These are phyloP conservation scores for Tylopilus sp. DNA, from an alignment of 1,284 basidiomycete species.

Conservation along the genomic window DNA sequence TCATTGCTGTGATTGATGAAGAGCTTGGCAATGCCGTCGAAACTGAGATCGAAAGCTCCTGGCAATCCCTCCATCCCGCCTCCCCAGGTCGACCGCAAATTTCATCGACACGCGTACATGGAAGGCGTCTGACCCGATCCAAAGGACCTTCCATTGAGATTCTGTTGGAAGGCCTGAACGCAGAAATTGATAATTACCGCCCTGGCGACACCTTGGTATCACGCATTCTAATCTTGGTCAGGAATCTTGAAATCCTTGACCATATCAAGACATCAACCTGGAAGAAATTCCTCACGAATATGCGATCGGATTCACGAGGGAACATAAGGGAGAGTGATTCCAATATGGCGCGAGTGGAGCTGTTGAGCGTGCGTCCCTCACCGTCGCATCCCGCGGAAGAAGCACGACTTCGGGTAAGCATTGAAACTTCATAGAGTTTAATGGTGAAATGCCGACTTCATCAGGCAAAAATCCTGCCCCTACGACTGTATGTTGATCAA, in stretches of 20 bases:
- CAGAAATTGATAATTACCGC: slow-evolving; percentile 64
- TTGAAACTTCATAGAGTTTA: background rate
- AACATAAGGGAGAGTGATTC: slow-evolving; percentile 85
- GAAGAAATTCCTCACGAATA: slow-evolving; percentile 90
- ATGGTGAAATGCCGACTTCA: background rate
- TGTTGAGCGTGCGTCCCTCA: slow-evolving; percentile 69
- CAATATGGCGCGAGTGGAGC: slow-evolving; percentile 87
- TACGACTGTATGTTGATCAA: slow-evolving; percentile 93
- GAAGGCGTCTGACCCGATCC: slow-evolving; percentile 69
- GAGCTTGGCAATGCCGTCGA: slow-evolving; percentile 76
- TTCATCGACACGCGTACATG: slow-evolving; percentile 45
- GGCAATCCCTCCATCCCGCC: slow-evolving; percentile 68
- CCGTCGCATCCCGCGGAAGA: slow-evolving; percentile 68
- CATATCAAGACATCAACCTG: slow-evolving; percentile 98
- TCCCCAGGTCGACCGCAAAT: slow-evolving; percentile 37
- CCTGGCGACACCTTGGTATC: slow-evolving; percentile 57
- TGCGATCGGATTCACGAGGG: slow-evolving; percentile 76
- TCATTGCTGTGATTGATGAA: slow-evolving; percentile 88
- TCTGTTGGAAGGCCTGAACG: slow-evolving; percentile 58
- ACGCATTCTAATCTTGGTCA: slow-evolving; percentile 60
- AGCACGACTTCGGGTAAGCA: slow-evolving; percentile 70
- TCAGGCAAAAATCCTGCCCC: slow-evolving; percentile 82
- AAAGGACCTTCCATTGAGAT: slow-evolving; percentile 83
- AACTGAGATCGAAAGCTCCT: slow-evolving; percentile 77
- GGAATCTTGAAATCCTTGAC: slow-evolving; percentile 85